Evolutionary conservation across 495 filamentous ascomycete species (phyloP).

Genomic region (Aspergillus asperescens): DNA sequence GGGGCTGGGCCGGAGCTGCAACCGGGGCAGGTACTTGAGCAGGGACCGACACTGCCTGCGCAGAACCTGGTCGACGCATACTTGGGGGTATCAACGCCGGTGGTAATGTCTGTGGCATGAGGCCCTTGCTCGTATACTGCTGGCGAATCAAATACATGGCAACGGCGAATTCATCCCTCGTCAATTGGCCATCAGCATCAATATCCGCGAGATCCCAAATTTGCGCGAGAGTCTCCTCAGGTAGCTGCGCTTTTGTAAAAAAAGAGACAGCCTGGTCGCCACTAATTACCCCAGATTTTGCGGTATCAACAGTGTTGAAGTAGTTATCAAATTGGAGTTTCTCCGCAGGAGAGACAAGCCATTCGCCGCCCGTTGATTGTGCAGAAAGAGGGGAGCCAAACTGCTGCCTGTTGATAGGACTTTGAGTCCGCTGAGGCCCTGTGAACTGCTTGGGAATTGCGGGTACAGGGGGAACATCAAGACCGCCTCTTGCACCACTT

Average conservation of each 20-base stretch:
- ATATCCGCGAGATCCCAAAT: slow-evolving; percentile 98
- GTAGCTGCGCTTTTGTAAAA: slow-evolving; percentile 83
- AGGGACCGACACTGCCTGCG: slow-evolving; percentile 42
- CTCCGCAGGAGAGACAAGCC: slow-evolving; percentile 76
- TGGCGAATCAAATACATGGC: slow-evolving; percentile 95
- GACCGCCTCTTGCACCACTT: slow-evolving; percentile 33
- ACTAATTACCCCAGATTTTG: slow-evolving; percentile 73
- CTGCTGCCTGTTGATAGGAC: slow-evolving; percentile 60
- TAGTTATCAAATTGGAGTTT: slow-evolving; percentile 82
- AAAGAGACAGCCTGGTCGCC: slow-evolving; percentile 95
- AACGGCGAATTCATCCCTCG: slow-evolving; percentile 87
- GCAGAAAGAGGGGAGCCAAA: slow-evolving; percentile 52
- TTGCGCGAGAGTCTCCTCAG: slow-evolving; percentile 86
- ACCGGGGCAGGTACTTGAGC: slow-evolving; percentile 15
- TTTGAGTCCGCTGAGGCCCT: slow-evolving; percentile 60
- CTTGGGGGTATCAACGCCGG: slow-evolving; percentile 80
- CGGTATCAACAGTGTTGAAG: slow-evolving; percentile 74
- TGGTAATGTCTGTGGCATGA: slow-evolving; percentile 69
- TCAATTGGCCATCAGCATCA: slow-evolving; percentile 79
- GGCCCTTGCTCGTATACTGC: slow-evolving; percentile 66
- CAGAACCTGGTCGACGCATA: slow-evolving; percentile 62
- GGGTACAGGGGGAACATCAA: slow-evolving; percentile 47
- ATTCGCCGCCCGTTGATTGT: slow-evolving; percentile 65
- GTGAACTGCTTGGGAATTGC: slow-evolving; percentile 69
- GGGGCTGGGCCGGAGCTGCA: slow-evolving; percentile 51